Percentiles rank a stretch among this genome's conserved stretches.
phyloP scores from a whole-genome alignment of 495 filamentous ascomycete genomes.

The Cudoniella acicularis region DNA sequence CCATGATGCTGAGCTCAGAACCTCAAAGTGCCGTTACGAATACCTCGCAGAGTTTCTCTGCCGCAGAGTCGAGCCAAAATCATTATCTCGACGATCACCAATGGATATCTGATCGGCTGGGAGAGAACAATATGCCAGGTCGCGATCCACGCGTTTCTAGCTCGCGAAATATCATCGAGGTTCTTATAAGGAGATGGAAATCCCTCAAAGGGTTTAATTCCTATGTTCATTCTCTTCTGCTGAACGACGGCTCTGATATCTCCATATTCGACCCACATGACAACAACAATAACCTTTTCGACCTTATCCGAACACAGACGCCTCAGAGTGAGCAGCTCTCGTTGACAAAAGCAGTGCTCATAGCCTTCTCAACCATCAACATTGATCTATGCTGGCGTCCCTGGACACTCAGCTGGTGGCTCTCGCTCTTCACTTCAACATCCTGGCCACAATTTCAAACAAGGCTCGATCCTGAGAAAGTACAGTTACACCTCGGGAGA shows the following conservation, averaged over 20 bases:
- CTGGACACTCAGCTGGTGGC: neutral
- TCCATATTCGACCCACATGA: neutral
- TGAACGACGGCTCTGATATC: neutral
- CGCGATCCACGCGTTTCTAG: neutral
- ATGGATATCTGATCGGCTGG: neutral
- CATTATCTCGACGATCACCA: neutral
- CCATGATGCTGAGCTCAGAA: neutral
- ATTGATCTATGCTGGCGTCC: neutral
- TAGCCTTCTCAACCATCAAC: neutral
- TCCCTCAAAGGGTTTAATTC: neutral
- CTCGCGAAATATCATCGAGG: neutral
- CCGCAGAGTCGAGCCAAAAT: neutral
- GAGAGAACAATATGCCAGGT: neutral
- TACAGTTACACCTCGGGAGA: neutral
- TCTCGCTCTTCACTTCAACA: neutral
- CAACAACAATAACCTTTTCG: slow-evolving; percentile 1
- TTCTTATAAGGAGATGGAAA: neutral
- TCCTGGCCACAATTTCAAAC: neutral
- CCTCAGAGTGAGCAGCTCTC: neutral
- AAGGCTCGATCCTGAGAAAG: neutral
- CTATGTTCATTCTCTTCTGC: neutral
- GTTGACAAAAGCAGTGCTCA: slow-evolving; percentile 1
- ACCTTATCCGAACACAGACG: neutral
- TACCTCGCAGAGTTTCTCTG: no score
- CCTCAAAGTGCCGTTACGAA: no score